A percentile compares a stretch with the other conserved stretches of the same genome.
These are phyloP conservation scores for Populus euphratica DNA, from an alignment of 345 rosid genomes.

Conservation along the genomic window DNA sequence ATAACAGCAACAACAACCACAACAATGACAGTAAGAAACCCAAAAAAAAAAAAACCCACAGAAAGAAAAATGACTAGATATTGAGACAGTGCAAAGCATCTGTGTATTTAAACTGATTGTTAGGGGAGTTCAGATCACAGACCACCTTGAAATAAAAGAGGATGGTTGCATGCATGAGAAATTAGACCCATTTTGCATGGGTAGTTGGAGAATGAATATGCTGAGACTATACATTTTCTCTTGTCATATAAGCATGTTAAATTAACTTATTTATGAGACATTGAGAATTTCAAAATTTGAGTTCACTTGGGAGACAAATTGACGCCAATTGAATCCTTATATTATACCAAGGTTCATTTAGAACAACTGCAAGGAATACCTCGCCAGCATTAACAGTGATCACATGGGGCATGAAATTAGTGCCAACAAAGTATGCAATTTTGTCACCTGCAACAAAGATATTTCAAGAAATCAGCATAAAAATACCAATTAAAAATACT, in stretches of 20 bases:
- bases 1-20: conserved; percentile 8
- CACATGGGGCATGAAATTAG: conserved; percentile 80
- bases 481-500: neutral
- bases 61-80: neutral
- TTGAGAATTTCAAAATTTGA: neutral
- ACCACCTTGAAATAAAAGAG: neutral
- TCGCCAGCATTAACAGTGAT: conserved; percentile 83
- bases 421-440: conserved; percentile 53
- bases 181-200: neutral
- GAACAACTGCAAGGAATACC: conserved; percentile 42
- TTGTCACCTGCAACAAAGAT: conserved; percentile 40
- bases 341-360: neutral
- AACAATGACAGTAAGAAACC: conserved; percentile 7
- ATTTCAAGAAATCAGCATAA: conserved; percentile 11
- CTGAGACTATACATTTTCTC: neutral
- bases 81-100: neutral
- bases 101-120: neutral
- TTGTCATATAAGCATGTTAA: neutral
- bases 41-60: neutral
- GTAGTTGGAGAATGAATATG: neutral
- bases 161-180: neutral
- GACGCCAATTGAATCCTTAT: neutral
- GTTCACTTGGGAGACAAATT: neutral
- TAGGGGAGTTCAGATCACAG: neutral
- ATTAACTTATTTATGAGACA: neutral